Base-by-base conservation (phyloP, 2,329 filamentous ascomycete genomes). In the Emericellopsis cladophorae region DNA sequence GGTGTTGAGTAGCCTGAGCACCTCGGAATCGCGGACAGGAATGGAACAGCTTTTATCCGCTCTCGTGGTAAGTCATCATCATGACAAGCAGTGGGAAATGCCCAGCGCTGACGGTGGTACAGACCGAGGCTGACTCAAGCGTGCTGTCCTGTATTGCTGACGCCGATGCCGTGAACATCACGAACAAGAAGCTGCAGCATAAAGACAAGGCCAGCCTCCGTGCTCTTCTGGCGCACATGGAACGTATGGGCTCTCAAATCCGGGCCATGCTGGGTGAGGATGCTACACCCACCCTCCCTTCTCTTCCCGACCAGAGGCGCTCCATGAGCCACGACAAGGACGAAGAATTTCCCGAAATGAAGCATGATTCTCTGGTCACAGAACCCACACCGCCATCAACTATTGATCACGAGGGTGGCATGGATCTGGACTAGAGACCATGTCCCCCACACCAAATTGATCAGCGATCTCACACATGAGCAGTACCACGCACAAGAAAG, bases 1-100 rank as follows among this genome's bases (percentile, higher is more conserved):
- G 44, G 78, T 76, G 45, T 65, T 87, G 26, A 66, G 72, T 36
- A 69, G 73, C 45, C 62, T 85, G 37, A 66, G 65, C 41, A 66
- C 67, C 47, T 64, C 68, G 46, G 26, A 29, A 12, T 59, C 60
- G 40, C 65, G 69, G 21, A 62, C 74, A 39, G 63, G 66, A 26
- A 54, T 79, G 39, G 61, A 68, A 43, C 64, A 65, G 39, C 67
- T 85, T 43, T 65, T 79, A 40, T 65, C 74, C 45, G 68, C 74
- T 40, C 66, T 85, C 47, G 65, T 83, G 47, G 79, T 84, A 65
- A 66, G 78, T 71, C 26, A 33, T 29, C 8, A 8, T 15, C 34
- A 24, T 18, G 16, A 36, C 18, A 23, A 14, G 23, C 16, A 18
- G 18, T 23, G 15, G 15, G 31, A 12, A 14, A 14, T 15, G 4